Conservation (phyloP, 176 grass and related monocot genomes). For the Chloris gayana region DNA sequence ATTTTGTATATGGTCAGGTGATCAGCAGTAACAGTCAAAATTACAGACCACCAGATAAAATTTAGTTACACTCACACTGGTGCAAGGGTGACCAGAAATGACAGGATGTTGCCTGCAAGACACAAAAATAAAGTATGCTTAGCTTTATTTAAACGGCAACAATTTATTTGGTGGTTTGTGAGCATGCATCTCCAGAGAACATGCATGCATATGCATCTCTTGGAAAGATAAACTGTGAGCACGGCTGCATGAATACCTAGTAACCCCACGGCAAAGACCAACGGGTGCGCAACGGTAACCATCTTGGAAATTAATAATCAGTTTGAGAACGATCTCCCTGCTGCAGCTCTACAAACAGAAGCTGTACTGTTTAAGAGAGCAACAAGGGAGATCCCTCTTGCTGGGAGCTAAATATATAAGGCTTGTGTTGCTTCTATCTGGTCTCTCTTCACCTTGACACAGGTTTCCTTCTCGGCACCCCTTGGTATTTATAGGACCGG, state of each 20-base stretch:
- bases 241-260: conserved; percentile 34
- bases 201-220: neutral
- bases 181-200: neutral
- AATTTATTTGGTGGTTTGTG: neutral
- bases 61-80: conserved; percentile 61
- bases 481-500: conserved; percentile 45
- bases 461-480: conserved; percentile 4
- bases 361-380: conserved; percentile 30
- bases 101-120: conserved; percentile 72
- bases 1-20: neutral
- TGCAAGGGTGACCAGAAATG: conserved; percentile 70
- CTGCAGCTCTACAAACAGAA: conserved; percentile 25
- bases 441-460: conserved; percentile 31
- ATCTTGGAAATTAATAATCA: conserved; percentile 27
- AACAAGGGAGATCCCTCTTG: neutral
- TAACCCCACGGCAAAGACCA: conserved; percentile 50
- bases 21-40: neutral
- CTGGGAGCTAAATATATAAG: no score
- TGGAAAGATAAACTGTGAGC: neutral
- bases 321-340: conserved; percentile 20
- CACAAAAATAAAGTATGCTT: no score
- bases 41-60: neutral
- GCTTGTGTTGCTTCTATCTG: neutral
- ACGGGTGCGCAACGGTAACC: conserved; percentile 13
- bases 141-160: no score